A percentile compares a stretch with the other conserved stretches of the same genome.
Conservation (phyloP, 148 eudicot genomes). For the Euryodendron excelsum region DNA sequence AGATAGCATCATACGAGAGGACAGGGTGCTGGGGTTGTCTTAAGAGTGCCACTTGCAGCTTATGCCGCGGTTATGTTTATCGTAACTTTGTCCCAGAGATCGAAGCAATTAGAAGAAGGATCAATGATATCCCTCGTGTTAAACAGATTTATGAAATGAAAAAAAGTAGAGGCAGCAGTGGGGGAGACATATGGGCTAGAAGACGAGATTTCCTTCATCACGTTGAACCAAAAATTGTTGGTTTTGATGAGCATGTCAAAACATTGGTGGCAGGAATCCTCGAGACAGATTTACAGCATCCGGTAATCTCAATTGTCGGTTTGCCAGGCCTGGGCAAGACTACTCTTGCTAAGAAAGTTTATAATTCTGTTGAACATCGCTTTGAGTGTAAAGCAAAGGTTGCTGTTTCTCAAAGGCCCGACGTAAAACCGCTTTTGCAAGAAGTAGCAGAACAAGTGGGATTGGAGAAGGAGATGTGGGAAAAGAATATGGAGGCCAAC, state of each 20-base stretch:
- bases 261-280: neutral
- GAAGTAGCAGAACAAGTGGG: neutral
- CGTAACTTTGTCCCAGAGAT: neutral
- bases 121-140: neutral
- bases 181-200: neutral
- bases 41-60: neutral
- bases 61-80: neutral
- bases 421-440: neutral
- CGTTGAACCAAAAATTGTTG: slow-evolving; percentile 2
- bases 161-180: neutral
- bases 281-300: neutral
- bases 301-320: slow-evolving; percentile 13
- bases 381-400: slow-evolving; percentile 2
- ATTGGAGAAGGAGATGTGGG: neutral
- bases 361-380: neutral
- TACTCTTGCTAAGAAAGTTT: slow-evolving; percentile 17
- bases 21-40: neutral
- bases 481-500: neutral
- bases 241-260: neutral
- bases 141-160: neutral
- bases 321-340: slow-evolving; percentile 20
- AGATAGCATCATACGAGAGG: neutral
- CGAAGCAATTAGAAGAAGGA: slow-evolving; percentile 7
- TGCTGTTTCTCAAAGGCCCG: slow-evolving; percentile 11
- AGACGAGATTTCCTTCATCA: neutral